Base-by-base conservation (phyloP, 768 basidiomycete species). In the Leccinum arenicola region DNA sequence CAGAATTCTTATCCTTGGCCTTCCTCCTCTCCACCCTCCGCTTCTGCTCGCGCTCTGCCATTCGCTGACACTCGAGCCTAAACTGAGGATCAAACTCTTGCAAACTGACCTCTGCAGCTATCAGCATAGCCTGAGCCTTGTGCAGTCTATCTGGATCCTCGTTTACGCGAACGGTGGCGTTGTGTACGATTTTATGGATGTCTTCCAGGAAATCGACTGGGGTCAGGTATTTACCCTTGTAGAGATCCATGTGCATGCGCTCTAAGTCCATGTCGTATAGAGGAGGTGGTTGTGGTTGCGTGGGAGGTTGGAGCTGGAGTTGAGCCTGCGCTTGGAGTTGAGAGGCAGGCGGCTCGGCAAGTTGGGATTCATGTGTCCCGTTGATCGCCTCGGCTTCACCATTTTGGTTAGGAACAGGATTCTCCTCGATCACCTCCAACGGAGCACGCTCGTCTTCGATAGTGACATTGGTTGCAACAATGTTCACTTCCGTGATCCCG, bases 231-330 rank as follows among this genome's bases (percentile, higher is more conserved):
- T 86, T 84, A 43, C 86, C 86, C 68, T 84, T 87, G 78, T 91
- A 93, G 21, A 99, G 79, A 56, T 91, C 86, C 23, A 80, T 77
- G 65, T 95, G 91, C 84, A 99, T 93, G 62, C 83, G 85, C 67
- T 98, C 97, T 38, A 98, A 79, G 71, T 98, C 95, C 81, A 98
- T 88, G 67, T 95, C 86, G 68, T 84, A 91, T 17, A 95, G 75
- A 8, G 77, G 78, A 9, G 84, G 84, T 15, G 67, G 49, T 27
- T 54, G 71, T 17, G 76, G 76, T 9, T 77, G 76, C 11, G 65
- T 57, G 15, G 72, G 74, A 27, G 64, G 78, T 50, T 72, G 77
- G 45, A 66, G 65, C 47, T 73, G 74, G 29, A 65, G 62, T 49
- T 67, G 85, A 4, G 73, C 49, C 56, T 68, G 72, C 9, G 76